A percentile compares a stretch with the other conserved stretches of the same genome.
These are phyloP conservation scores for Aspergillus calidoustus DNA, from an alignment of 2,329 filamentous ascomycete genomes.

Conservation along the genomic window DNA sequence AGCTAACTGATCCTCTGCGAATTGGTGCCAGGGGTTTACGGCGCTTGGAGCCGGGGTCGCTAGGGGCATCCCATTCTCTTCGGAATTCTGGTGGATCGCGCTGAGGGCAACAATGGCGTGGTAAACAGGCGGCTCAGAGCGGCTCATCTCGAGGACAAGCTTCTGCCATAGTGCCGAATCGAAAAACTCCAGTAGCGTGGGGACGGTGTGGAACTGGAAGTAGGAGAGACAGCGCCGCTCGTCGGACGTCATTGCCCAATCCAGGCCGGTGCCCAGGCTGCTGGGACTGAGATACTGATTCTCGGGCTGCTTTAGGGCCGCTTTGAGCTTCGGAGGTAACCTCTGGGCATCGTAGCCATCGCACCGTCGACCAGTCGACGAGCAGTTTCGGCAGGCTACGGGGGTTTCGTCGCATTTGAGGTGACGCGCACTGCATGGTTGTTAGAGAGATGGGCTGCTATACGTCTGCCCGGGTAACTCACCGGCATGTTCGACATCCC, in stretches of 20 bases:
- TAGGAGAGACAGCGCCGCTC: slow-evolving; percentile 9
- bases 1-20: background rate
- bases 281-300: background rate
- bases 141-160: slow-evolving; percentile 10
- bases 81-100: background rate
- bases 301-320: too few relatives aligned
- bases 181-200: slow-evolving; percentile 3
- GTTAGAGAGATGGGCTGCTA: too few relatives aligned
- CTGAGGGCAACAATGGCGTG: slow-evolving; percentile 7
- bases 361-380: too few relatives aligned
- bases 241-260: slow-evolving; percentile 12
- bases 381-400: too few relatives aligned
- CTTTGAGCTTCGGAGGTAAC: too few relatives aligned
- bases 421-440: background rate
- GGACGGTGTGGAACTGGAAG: slow-evolving; percentile 11
- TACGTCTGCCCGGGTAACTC: background rate
- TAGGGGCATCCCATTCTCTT: background rate
- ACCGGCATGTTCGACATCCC: background rate
- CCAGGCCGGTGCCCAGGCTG: background rate
- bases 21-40: too few relatives aligned
- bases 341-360: too few relatives aligned
- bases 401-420: too few relatives aligned
- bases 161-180: slow-evolving; percentile 15
- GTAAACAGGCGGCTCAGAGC: slow-evolving; percentile 8
- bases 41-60: too few relatives aligned